Base-by-base conservation (phyloP, 768 basidiomycete species). In the Boletus patriciae region DNA sequence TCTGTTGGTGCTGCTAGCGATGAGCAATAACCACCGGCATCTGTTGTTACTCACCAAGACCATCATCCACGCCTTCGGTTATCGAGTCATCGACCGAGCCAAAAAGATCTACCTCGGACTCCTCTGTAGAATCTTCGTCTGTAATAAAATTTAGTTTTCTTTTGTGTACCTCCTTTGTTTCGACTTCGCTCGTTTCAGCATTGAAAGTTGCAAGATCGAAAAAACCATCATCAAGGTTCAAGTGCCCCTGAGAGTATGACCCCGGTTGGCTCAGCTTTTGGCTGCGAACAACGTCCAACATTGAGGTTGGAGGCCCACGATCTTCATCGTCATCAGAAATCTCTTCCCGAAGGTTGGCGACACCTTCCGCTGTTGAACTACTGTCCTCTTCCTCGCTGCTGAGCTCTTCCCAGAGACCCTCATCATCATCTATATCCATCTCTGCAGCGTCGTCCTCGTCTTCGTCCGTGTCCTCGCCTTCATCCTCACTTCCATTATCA, bases 141-240 rank as follows among this genome's bases (percentile, higher is more conserved):
- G 80, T 81, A 34, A 74, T 76, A 36, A 79, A 74, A 71, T 80
- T 79, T 23, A 90, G 76, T 27, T 73, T 76, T 19, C 92, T 93
- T 64, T 76, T 77, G 3, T 86, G 85, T 11, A 82, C 78, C 16
- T 75, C 77, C 55, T 73, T 80, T 15, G 86, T 82, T 70, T 96
- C 94, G 3, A 85, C 82, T 62, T 82, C 83, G 69, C 92, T 90
- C 3, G 88, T 87, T 69, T 94, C 85, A 3, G 85, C 80, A 65
- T 98, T 97, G 78, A 99, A 99, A 19, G 84, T 79, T 29, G 84
- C 83, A 46, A 99, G 80, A 59, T 88, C 81, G 73, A 98, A 98
- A 76, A 98, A 98, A 15, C 79, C 84, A 68, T 98, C 96, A 70
- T 98, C 88, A 29, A 98, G 81, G 42, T 80, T 79, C 6, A 79